Conservation (phyloP, 2,329 filamentous ascomycete species). For the Pseudovirgaria hyperparasitica region DNA sequence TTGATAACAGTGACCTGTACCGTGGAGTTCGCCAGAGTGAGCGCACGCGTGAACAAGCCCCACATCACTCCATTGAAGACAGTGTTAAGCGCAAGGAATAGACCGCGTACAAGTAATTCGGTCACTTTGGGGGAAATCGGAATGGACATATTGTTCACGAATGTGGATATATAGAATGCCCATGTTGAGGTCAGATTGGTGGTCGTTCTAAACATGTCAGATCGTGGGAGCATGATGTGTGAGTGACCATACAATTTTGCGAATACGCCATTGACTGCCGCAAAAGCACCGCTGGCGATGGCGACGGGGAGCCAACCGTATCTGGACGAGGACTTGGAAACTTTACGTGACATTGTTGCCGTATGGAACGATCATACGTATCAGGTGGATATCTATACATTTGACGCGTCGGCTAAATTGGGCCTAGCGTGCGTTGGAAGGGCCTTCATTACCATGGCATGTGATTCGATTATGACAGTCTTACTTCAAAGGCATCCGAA, state of each 20-base stretch:
- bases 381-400: too few species aligned
- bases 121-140: too few species aligned
- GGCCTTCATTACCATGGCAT: too few species aligned
- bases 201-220: conserved; percentile 36
- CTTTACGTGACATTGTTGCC: too few species aligned
- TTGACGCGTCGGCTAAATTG: too few species aligned
- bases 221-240: background rate
- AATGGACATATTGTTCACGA: too few species aligned
- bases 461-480: too few species aligned
- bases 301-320: conserved; percentile 49
- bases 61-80: conserved; percentile 73
- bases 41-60: conserved; percentile 67
- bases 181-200: conserved; percentile 44
- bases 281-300: conserved; percentile 61
- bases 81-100: conserved; percentile 66
- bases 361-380: too few species aligned
- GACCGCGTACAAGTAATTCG: conserved; percentile 39
- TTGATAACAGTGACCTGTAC: conserved; percentile 74
- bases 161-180: conserved; percentile 35
- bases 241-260: conserved; percentile 56
- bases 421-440: too few species aligned
- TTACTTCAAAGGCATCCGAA: too few species aligned
- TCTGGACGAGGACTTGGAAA: too few species aligned
- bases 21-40: conserved; percentile 61
- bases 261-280: conserved; percentile 71